phyloP scores from a whole-genome alignment of 164 flowering plant genomes.

The Piper betle region DNA sequence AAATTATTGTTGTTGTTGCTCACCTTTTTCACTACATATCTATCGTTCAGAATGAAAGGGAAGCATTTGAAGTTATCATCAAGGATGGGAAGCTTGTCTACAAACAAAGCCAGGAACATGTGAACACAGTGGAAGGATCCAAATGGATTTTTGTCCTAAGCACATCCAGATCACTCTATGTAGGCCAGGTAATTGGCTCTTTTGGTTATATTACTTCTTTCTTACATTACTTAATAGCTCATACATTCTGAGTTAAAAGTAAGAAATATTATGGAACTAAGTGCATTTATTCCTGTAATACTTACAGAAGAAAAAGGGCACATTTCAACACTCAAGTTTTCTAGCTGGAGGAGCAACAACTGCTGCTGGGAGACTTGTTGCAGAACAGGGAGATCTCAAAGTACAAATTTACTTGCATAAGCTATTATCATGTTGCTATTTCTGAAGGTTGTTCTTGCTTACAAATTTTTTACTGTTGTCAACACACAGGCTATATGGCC shows the following conservation, averaged over 20 bases:
- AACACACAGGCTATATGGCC: constrained; percentile 63
- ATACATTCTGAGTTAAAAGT: neutral
- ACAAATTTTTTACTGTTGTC: neutral
- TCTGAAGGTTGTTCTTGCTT: neutral
- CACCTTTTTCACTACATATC: neutral
- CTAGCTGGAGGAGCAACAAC: constrained; percentile 64
- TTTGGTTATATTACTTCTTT: neutral
- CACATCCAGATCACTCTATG: constrained; percentile 43
- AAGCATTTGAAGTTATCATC: constrained; percentile 49
- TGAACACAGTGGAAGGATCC: constrained; percentile 34
- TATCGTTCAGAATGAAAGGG: constrained; percentile 51
- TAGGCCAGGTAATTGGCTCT: constrained; percentile 22
- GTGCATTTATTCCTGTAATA: neutral
- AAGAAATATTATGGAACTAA: neutral
- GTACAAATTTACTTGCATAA: constrained; percentile 12
- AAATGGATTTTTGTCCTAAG: constrained; percentile 84
- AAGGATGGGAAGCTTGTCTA: constrained; percentile 51
- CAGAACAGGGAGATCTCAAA: constrained; percentile 50
- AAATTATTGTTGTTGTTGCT: neutral
- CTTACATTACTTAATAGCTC: neutral
- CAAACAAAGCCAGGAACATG: constrained; percentile 23
- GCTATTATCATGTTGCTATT: neutral
- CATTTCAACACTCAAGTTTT: constrained; percentile 78
- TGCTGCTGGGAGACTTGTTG: constrained; percentile 66
- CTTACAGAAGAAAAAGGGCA: constrained; percentile 52